A percentile compares a stretch with the other conserved stretches of the same genome.
Conservation (phyloP, 2,329 filamentous ascomycete species). For the Colletotrichum sp. region DNA sequence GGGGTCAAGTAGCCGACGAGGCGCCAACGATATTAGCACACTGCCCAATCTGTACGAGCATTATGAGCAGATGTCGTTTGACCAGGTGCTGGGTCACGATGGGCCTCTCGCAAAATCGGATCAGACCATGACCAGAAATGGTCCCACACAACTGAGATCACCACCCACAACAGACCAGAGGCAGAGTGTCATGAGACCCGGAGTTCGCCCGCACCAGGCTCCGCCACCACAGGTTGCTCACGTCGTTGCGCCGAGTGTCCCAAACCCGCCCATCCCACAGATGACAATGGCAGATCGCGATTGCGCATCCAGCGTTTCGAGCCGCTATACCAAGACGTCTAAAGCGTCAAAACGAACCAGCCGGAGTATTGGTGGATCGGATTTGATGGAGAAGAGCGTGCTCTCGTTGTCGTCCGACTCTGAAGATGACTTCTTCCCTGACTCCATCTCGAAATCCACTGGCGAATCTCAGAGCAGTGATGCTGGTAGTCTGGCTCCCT, state of each 20-base stretch:
- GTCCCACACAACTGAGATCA: constrained; percentile 10
- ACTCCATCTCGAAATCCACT: constrained; percentile 32
- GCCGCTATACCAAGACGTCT: constrained; percentile 59
- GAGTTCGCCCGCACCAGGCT: neutral
- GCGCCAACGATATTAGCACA: constrained; percentile 33
- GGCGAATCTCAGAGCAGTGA: constrained; percentile 15
- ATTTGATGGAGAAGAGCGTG: constrained; percentile 60
- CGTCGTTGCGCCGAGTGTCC: neutral
- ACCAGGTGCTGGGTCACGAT: constrained; percentile 37
- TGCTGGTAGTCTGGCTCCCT: constrained; percentile 5
- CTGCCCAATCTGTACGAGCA: constrained; percentile 61
- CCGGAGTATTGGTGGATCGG: constrained; percentile 52
- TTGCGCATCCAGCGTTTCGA: constrained; percentile 53
- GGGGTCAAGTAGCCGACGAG: constrained; percentile 8
- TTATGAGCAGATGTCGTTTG: constrained; percentile 62
- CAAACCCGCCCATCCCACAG: neutral
- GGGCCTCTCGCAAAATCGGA: constrained; percentile 7
- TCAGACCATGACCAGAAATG: neutral
- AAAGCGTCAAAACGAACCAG: constrained; percentile 56
- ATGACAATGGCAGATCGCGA: constrained; percentile 20
- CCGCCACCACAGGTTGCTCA: neutral
- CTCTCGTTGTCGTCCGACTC: constrained; percentile 64
- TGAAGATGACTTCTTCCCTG: constrained; percentile 50
- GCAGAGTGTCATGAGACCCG: neutral
- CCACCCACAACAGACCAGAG: neutral